Evolutionary conservation across 345 rosid species (phyloP).

Genomic region (Kandelia obovata): DNA sequence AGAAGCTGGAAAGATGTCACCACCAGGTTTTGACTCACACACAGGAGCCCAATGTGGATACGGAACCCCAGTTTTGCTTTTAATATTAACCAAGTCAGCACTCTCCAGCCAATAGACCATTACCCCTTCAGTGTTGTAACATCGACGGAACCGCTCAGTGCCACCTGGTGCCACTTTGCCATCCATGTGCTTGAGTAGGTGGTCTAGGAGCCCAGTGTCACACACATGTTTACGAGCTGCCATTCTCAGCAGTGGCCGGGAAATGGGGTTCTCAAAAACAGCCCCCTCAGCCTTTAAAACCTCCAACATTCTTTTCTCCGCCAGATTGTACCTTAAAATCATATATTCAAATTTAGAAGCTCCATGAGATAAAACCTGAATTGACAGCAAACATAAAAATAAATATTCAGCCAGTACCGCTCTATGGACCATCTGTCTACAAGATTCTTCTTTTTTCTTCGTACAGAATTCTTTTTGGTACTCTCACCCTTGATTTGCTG

Average conservation of each 20-base stretch:
- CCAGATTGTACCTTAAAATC: conserved; percentile 56
- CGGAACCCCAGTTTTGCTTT: conserved; percentile 57
- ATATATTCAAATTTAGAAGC: neutral
- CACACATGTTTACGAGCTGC: conserved; percentile 69
- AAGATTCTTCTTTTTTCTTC: conserved; percentile 14
- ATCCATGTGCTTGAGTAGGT: conserved; percentile 82
- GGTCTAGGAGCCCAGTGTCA: conserved; percentile 96
- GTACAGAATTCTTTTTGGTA: conserved; percentile 1
- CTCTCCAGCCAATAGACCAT: conserved; percentile 95
- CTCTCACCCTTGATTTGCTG: conserved; percentile 29
- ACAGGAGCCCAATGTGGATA: conserved; percentile 62
- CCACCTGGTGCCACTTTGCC: conserved; percentile 88
- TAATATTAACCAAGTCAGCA: conserved; percentile 61
- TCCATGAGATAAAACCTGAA: neutral
- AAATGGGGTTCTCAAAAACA: conserved; percentile 56
- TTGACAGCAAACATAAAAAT: neutral
- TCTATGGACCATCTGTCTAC: conserved; percentile 62
- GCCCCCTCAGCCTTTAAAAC: conserved; percentile 77
- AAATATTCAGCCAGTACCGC: conserved; percentile 39
- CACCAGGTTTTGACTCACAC: conserved; percentile 51
- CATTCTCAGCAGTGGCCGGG: conserved; percentile 52
- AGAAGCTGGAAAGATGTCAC: conserved; percentile 37
- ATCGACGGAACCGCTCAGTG: conserved; percentile 72
- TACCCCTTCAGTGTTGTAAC: conserved; percentile 70
- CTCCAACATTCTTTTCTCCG: conserved; percentile 61